phyloP scores from a whole-genome alignment of 148 eudicot species.

The Vaccinium macrocarpon region DNA sequence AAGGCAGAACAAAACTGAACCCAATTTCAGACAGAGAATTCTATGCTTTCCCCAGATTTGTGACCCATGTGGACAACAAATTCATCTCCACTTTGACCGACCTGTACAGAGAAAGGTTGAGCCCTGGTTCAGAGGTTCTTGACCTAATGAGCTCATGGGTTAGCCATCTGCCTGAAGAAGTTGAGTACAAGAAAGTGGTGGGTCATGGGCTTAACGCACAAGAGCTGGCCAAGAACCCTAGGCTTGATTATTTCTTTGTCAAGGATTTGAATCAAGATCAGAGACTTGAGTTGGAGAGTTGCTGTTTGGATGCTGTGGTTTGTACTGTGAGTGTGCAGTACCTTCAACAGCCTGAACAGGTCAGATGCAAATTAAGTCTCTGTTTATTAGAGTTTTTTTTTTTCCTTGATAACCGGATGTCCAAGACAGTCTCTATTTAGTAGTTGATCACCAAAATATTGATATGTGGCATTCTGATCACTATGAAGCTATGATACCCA shows the following conservation, averaged over 20 bases:
- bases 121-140: slow-evolving; percentile 48
- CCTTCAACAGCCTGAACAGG: slow-evolving; percentile 77
- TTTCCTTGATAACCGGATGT: too few relatives aligned
- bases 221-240: slow-evolving; percentile 55
- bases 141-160: slow-evolving; percentile 83
- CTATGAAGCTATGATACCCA: not conserved
- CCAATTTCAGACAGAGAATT: slow-evolving; percentile 46
- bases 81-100: slow-evolving; percentile 52
- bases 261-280: slow-evolving; percentile 65
- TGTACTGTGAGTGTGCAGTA: slow-evolving; percentile 78
- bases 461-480: not conserved
- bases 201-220: slow-evolving; percentile 75
- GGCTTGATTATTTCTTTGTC: slow-evolving; percentile 62
- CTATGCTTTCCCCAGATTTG: slow-evolving; percentile 60
- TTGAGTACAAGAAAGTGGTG: slow-evolving; percentile 53
- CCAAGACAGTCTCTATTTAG: not conserved
- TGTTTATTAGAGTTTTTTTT: too few relatives aligned
- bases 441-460: not conserved
- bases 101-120: slow-evolving; percentile 44
- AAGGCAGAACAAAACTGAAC: slow-evolving; percentile 58
- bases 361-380: not conserved
- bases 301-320: slow-evolving; percentile 59
- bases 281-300: slow-evolving; percentile 35
- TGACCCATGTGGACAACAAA: slow-evolving; percentile 55
- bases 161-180: slow-evolving; percentile 58